Percentiles rank a stretch among this genome's conserved stretches.
phyloP scores from a whole-genome alignment of 805 yeast species.

The Candida namnaoensis region DNA sequence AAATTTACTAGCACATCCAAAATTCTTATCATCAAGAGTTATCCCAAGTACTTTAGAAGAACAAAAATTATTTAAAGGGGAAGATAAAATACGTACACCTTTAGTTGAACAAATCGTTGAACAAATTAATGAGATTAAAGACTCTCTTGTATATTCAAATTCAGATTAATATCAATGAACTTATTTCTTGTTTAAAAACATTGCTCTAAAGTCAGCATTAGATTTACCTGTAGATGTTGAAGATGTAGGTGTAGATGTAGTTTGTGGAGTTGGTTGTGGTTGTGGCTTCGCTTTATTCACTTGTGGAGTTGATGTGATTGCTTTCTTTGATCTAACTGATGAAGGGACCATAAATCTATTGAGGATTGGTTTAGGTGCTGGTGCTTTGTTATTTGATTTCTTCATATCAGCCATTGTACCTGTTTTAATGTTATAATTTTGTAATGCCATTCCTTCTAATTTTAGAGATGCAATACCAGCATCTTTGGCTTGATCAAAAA shows the following conservation, averaged over 20 bases:
- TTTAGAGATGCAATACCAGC: slow-evolving; percentile 45
- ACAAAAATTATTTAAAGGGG: slow-evolving; percentile 44
- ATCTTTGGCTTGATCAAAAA: slow-evolving; percentile 28
- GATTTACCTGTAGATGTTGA: slow-evolving; percentile 3
- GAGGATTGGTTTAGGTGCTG: not conserved
- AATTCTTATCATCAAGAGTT: slow-evolving; percentile 64
- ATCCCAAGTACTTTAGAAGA: slow-evolving; percentile 59
- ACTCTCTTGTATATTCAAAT: slow-evolving; percentile 17
- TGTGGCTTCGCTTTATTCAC: not conserved
- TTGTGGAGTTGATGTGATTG: too few species aligned
- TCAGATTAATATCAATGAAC: not conserved
- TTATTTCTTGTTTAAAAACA: slow-evolving; percentile 8
- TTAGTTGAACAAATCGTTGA: slow-evolving; percentile 38
- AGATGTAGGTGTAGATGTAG: not conserved
- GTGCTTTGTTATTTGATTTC: not conserved
- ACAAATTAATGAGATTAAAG: slow-evolving; percentile 46
- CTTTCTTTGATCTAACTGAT: slow-evolving; percentile 2
- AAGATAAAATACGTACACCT: slow-evolving; percentile 27
- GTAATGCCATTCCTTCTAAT: slow-evolving; percentile 29
- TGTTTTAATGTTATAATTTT: slow-evolving; percentile 22
- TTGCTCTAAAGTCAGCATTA: slow-evolving; percentile 17
- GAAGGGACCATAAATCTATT: slow-evolving; percentile 5
- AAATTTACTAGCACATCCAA: slow-evolving; percentile 79
- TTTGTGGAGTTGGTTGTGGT: not conserved
- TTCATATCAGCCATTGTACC: slow-evolving; percentile 25